Base-by-base conservation (phyloP, 2,329 filamentous ascomycete genomes). In the Albophoma yamanashiensis region DNA sequence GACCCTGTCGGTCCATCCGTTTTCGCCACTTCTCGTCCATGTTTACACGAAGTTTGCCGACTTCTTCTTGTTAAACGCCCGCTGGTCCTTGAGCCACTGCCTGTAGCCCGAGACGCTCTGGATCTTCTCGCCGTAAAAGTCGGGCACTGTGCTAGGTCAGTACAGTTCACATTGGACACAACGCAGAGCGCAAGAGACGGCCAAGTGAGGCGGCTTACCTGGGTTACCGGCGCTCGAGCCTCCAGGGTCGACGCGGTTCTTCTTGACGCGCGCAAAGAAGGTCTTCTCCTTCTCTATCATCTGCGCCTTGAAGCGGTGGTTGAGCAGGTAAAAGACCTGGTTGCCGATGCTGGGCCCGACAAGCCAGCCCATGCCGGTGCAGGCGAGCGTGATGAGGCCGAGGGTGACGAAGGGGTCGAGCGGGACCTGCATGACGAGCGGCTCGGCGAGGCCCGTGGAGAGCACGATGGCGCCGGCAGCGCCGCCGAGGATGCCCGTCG, bases 71-170 rank as follows among this genome's bases (percentile, higher is more conserved):
- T 96, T 96, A 78, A 96, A 99, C 12, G 92, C 93, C 63, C 93
- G 83, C 80, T 97, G 94, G 71, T 99, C 94, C 81, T 96, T 97
- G 69, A 99, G 78, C 94, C 94, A 99, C 73, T 91, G 88, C 69
- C 94, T 82, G 74, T 97, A 99, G 55, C 91, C 92, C 59, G 87
- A 82, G 27, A 97, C 91, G 68, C 92, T 96, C 58, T 89, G 90
- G 68, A 99, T 96, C 82, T 97, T 97, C 79, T 99, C 94, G 68
- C 94, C 94, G 70, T 99, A 99, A 76, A 96, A 99, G 73, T 99
- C 94, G 52, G 93, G 92, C 1, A 96, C 90, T 82, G 58, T 3
- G 55, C 9, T n/a, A 38, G 5, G 58, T 71, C 62, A 72, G 67
- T 22, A 55, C 47, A 42, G 34, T n/a, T 38, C 20, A 25, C 22